Evolutionary conservation across 208 protist species (phyloP), one percentile per base, ranked within the genome.

Genomic region (Willaertia magna): DNA sequence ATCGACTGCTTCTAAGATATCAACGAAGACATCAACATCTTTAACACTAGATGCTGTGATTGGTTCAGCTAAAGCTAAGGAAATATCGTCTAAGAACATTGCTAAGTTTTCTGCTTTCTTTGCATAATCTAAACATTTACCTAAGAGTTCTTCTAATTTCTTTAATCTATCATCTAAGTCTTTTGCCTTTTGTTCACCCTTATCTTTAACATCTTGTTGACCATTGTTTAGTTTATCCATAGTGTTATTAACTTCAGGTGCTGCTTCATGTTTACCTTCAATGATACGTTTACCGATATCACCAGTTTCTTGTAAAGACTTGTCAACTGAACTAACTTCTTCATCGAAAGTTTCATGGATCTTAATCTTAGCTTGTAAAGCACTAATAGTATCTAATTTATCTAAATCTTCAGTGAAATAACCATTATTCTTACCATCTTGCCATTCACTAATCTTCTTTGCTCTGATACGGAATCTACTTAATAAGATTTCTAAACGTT

Each of bases 281-380:
- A 83, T 47, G 26, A 83, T 39, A 14, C 55, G 12, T 16, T 83
- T 0, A 83, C 78, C 78, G 55, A 83, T 55, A 22, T 52, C 9
- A 4, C 55, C 55, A 18, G 78, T 83, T 48, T 55, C 46, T 43
- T 39, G 9, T 4, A 83, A 55, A 20, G 43, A 55, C 30, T 83
- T 83, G 22, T 55, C 26, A 40, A 55, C 46, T 26, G 26, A 4
- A 39, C 4, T 26, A 14, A 83, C 11, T 18, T 83, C 30, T 26
- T 83, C 46, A 16, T 55, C 43, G 26, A 83, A 83, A 30, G 78
- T 83, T 20, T 83, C 78, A 16, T 55, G 43, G 18, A 42, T 55
- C 12, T 83, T 83, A 26, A 83, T 49, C 34, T 55, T 83, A n/a
- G 30, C 46, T 83, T 83, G 78, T 12, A 83, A 42, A 40, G 78